A percentile compares a stretch with the other conserved stretches of the same genome.
Conservation (phyloP, 306 rosid genomes). For the Quillaja saponaria region DNA sequence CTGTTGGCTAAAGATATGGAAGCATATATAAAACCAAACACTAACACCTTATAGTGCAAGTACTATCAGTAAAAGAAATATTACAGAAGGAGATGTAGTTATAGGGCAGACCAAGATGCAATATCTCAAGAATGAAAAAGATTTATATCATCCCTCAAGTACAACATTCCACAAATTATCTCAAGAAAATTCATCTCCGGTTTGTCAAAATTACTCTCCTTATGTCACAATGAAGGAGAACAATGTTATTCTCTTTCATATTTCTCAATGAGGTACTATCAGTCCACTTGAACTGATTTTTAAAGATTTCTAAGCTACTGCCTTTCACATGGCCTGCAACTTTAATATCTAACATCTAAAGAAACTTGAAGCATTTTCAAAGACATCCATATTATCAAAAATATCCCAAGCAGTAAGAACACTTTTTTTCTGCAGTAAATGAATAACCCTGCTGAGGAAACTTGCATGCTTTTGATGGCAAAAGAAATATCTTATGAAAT, state of each 20-base stretch:
- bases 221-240: background rate
- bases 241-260: background rate
- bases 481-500: background rate
- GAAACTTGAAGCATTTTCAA: no score
- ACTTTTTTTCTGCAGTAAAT: constrained; percentile 6
- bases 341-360: no score
- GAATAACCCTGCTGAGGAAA: constrained; percentile 3
- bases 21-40: no score
- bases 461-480: background rate
- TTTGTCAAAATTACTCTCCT: background rate
- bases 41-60: background rate
- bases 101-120: background rate
- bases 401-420: background rate
- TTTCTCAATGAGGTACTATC: no score
- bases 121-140: constrained; percentile 20
- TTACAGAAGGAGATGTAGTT: background rate
- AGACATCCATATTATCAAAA: background rate
- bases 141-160: constrained; percentile 10
- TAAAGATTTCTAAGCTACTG: no score
- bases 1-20: no score
- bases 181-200: background rate
- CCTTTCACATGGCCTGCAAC: no score
- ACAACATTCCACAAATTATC: background rate
- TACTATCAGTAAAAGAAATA: background rate
- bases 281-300: no score